phyloP scores from a whole-genome alignment of 2,329 filamentous ascomycete genomes.

The Phaeosphaeria sp. region DNA sequence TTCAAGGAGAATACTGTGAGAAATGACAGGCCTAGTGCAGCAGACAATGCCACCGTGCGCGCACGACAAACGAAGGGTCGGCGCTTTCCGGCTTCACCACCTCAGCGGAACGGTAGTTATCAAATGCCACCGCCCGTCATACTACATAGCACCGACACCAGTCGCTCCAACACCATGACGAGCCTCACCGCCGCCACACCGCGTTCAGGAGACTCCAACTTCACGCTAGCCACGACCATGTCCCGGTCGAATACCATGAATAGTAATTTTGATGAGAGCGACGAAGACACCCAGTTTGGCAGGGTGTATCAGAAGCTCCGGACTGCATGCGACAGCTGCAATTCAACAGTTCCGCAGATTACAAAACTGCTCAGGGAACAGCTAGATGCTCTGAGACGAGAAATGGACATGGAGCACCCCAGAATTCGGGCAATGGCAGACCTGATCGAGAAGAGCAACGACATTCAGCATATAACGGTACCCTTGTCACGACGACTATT shows the following conservation, averaged over 20 bases:
- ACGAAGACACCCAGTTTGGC: constrained; percentile 84
- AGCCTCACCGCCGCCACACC: constrained; percentile 67
- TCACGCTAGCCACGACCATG: constrained; percentile 58
- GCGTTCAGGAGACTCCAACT: constrained; percentile 82
- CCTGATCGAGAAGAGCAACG: constrained; percentile 74
- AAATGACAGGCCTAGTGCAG: constrained; percentile 28
- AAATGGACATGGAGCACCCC: constrained; percentile 44
- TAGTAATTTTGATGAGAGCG: constrained; percentile 68
- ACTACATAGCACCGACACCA: constrained; percentile 55
- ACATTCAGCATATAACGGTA: constrained; percentile 76
- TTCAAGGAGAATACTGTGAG: constrained; percentile 36
- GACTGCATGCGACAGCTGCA: constrained; percentile 74
- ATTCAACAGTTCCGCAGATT: constrained; percentile 70
- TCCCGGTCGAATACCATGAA: constrained; percentile 57
- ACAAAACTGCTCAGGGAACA: constrained; percentile 35
- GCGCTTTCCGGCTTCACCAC: constrained; percentile 42
- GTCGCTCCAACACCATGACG: constrained; percentile 61
- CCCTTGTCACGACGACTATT: constrained; percentile 75
- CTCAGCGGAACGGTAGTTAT: constrained; percentile 41
- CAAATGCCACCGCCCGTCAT: constrained; percentile 49
- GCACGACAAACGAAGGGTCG: constrained; percentile 38
- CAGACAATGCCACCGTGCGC: constrained; percentile 36
- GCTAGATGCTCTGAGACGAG: constrained; percentile 36
- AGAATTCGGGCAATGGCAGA: constrained; percentile 54
- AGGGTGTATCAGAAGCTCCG: constrained; percentile 79